Evolutionary conservation across 495 filamentous ascomycete species (phyloP).

Genomic region (Annulohypoxylon nitens): DNA sequence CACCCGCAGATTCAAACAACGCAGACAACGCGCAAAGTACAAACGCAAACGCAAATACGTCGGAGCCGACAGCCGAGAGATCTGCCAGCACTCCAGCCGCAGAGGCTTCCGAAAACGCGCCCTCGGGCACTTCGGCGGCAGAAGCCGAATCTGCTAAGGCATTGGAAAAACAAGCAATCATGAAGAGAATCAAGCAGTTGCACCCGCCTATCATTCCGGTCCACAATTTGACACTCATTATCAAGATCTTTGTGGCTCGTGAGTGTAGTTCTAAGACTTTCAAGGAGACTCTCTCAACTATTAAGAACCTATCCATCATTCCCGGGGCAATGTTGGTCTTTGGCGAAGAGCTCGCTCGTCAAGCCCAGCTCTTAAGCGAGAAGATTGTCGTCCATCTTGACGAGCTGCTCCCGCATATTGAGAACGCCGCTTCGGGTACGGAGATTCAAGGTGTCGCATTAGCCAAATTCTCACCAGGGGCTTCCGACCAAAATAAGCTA

Average conservation of each 20-base stretch:
- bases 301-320: constrained; percentile 96
- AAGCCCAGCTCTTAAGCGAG: constrained; percentile 85
- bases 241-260: constrained; percentile 93
- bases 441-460: constrained; percentile 95
- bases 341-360: constrained; percentile 86
- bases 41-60: constrained; percentile 5
- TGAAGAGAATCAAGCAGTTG: constrained; percentile 79
- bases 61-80: constrained; percentile 22
- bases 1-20: constrained; percentile 40
- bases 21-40: constrained; percentile 22
- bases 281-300: constrained; percentile 94
- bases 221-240: constrained; percentile 88
- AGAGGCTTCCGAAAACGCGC: constrained; percentile 44
- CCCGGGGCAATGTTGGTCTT: constrained; percentile 91
- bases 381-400: constrained; percentile 87
- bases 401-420: constrained; percentile 87
- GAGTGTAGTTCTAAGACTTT: constrained; percentile 98
- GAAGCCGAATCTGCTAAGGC: constrained; percentile 60
- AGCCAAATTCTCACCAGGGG: constrained; percentile 93
- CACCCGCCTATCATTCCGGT: constrained; percentile 90
- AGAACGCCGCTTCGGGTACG: constrained; percentile 86
- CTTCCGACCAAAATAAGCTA: constrained; percentile 95
- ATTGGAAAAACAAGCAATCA: constrained; percentile 64
- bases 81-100: constrained; percentile 39
- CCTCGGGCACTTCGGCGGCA: constrained; percentile 35